Evolutionary conservation across 495 filamentous ascomycete genomes (phyloP).

Genomic region (Talaromyces adpressus): DNA sequence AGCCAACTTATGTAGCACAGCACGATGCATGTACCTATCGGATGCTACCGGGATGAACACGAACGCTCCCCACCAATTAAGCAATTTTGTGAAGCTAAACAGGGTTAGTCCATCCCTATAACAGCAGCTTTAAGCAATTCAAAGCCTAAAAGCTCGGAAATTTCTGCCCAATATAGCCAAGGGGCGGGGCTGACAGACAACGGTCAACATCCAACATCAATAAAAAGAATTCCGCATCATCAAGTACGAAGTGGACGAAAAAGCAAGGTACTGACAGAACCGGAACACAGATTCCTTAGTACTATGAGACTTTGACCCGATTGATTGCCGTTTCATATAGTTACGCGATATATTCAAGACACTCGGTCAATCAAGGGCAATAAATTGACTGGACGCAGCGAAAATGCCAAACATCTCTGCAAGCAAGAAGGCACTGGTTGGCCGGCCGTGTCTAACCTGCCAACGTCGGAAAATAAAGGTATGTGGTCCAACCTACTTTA

Average conservation of each 20-base stretch:
- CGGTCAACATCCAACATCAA: neutral
- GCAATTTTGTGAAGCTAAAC: neutral
- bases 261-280: neutral
- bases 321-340: neutral
- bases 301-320: neutral
- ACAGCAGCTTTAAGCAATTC: neutral
- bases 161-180: neutral
- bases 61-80: neutral
- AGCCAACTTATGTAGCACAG: neutral
- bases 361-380: neutral
- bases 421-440: conserved; percentile 2
- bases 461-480: conserved; percentile 20
- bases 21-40: neutral
- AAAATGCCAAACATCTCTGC: conserved; percentile 8
- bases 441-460: conserved; percentile 18
- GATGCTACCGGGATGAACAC: neutral
- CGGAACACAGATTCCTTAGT: neutral
- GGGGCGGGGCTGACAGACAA: neutral
- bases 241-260: neutral
- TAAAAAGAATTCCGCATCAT: neutral
- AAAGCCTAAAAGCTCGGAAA: neutral
- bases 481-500: conserved; percentile 8
- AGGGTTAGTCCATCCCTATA: neutral
- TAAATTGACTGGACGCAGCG: neutral
- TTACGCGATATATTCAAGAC: neutral